Percentiles rank a stretch among this genome's conserved stretches.
Conservation (phyloP, 768 basidiomycete genomes). For the Fomitopsis serialis region DNA sequence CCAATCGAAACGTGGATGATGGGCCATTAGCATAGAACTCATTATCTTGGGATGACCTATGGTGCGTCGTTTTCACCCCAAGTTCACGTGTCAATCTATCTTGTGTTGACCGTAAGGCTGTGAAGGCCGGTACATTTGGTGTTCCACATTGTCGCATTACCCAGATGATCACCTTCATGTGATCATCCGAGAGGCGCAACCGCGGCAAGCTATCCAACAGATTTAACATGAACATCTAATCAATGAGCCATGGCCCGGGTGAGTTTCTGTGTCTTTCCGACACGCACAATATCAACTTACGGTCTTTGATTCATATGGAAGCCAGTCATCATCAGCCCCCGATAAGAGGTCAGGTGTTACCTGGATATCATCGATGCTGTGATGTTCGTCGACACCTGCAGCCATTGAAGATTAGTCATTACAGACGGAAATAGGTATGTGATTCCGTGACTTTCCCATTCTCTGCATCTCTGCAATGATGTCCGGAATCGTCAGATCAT, state of each 20-base stretch:
- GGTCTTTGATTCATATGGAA: not conserved
- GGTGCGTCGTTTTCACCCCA: not conserved
- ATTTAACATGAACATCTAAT: not conserved
- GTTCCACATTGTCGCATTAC: not conserved
- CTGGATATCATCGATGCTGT: too few relatives aligned
- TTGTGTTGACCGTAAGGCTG: not conserved
- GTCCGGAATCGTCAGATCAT: not conserved
- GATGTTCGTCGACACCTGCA: not conserved
- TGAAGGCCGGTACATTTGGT: not conserved
- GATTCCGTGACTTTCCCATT: not conserved
- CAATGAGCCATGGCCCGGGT: not conserved
- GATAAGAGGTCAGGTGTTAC: not conserved
- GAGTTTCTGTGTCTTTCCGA: too few relatives aligned
- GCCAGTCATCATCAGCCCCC: not conserved
- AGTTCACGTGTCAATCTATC: not conserved
- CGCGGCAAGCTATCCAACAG: too few relatives aligned
- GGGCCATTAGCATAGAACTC: constrained; percentile 1
- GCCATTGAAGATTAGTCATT: not conserved
- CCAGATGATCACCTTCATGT: too few relatives aligned
- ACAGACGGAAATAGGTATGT: not conserved
- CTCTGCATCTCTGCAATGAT: not conserved
- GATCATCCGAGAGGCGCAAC: too few relatives aligned
- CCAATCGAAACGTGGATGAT: not conserved
- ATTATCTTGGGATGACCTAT: not conserved
- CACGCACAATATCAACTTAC: too few relatives aligned